These are phyloP conservation scores for Arthrinium puccinioides DNA, from an alignment of 2,329 filamentous ascomycete genomes.

Conservation along the genomic window DNA sequence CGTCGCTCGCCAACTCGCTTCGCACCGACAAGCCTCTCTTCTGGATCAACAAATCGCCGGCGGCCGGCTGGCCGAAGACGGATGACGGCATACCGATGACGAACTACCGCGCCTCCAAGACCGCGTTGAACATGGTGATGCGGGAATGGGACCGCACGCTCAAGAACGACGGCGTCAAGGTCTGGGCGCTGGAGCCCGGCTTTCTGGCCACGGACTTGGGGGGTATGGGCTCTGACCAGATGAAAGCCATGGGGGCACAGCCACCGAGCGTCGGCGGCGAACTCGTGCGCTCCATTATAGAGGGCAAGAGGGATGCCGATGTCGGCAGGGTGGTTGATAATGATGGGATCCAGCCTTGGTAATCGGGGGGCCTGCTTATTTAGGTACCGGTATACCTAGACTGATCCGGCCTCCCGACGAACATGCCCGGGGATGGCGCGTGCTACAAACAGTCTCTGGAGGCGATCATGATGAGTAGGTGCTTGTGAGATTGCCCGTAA, in stretches of 20 bases:
- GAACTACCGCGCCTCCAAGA: constrained; percentile 31
- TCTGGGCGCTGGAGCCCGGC: constrained; percentile 31
- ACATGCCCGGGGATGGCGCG: no score
- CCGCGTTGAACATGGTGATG: constrained; percentile 41
- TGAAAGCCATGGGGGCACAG: constrained; percentile 9
- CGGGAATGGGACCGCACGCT: constrained; percentile 33
- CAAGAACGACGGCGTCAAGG: constrained; percentile 38
- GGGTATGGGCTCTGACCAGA: constrained; percentile 13
- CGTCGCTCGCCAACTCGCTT: constrained; percentile 21
- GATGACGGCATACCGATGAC: neutral
- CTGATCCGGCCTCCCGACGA: no score
- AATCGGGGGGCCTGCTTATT: no score
- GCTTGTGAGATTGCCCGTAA: no score
- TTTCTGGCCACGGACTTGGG: constrained; percentile 33
- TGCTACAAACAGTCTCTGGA: no score
- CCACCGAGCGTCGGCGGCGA: constrained; percentile 27
- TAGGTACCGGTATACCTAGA: no score
- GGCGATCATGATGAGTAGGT: no score
- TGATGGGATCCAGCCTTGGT: constrained; percentile 15
- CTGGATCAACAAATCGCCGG: constrained; percentile 32
- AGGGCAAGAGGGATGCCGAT: constrained; percentile 32
- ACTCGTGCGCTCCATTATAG: constrained; percentile 30
- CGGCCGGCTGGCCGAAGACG: constrained; percentile 1
- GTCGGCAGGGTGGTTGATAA: constrained; percentile 26
- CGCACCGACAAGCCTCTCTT: constrained; percentile 8